Base-by-base conservation (phyloP, 768 basidiomycete species). In the Termitomyces sp. region DNA sequence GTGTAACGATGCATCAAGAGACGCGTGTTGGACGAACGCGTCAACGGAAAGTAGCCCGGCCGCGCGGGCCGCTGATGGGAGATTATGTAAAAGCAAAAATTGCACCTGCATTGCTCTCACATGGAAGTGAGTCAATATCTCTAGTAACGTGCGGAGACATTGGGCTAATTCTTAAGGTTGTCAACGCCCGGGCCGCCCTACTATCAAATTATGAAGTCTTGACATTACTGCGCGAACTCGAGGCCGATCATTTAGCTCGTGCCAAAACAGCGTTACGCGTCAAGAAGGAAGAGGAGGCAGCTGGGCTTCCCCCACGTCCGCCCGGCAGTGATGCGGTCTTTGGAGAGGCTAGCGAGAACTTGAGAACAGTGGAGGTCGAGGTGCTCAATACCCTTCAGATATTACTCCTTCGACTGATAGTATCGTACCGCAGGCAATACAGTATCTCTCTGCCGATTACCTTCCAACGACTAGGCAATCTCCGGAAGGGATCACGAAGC, bases 151-250 rank as follows among this genome's bases (percentile, higher is more conserved):
- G 9, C 38, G n/a, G 33, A 40, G 8, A 43, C 6, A 32, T 41
- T 38, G 16, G 16, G 26, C 5, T 32, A 7, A 41, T 54, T 38
- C 7, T 40, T 23, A 16, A 92, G 89, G 83, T 91, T 28, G 66
- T 92, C 58, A 85, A 88, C 61, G 68, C 85, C 12, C 83, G 89
- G 54, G 77, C 89, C 16, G 85, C 91, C n/a, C 83, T 96, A 55
- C 82, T 98, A 16, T 89, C 93, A 35, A 96, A 97, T 72, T 84
- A 79, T 66, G 95, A 98, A 71, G 94, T 97, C 60, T 76, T 95
- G 49, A 67, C 80, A 18, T 82, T 95, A 56, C 82, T 97, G 54
- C 82, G 85, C 32, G 83, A 89, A 57, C 86, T 92, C 43, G 89
- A 94, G 69, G 75, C 73, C 14, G 88, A 93, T 64, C 86, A 92